Conservation (phyloP, 1,284 basidiomycete species). For the Melampsora larici-populina region DNA sequence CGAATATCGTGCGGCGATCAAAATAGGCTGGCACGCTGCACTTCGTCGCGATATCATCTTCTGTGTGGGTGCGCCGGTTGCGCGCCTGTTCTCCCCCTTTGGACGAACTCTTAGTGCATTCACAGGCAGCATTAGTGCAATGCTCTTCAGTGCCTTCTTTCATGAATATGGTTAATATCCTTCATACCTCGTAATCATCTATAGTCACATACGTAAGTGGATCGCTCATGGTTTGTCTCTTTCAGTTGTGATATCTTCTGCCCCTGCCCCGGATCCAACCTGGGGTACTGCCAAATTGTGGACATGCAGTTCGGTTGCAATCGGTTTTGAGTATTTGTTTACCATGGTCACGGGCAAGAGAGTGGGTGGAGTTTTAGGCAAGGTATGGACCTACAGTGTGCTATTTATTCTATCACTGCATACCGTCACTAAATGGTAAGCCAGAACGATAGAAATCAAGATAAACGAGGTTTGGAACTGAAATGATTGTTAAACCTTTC, state of each 20-base stretch:
- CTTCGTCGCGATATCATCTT: constrained; percentile 34
- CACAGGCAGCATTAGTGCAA: constrained; percentile 21
- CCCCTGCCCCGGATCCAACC: neutral
- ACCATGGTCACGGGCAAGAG: neutral
- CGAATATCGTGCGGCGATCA: no score
- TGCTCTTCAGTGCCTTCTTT: constrained; percentile 42
- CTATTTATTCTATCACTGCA: neutral
- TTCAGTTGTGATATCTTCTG: neutral
- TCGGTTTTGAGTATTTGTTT: neutral
- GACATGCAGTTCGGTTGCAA: constrained; percentile 1
- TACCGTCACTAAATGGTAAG: constrained; percentile 28
- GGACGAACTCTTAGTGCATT: constrained; percentile 3
- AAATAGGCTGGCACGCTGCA: constrained; percentile 41
- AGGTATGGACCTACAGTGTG: constrained; percentile 20
- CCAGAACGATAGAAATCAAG: neutral
- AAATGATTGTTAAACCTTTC: neutral
- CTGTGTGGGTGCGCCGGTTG: constrained; percentile 29
- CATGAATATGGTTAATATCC: constrained; percentile 13
- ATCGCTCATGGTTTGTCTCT: neutral
- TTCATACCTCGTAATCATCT: neutral
- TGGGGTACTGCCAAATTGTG: neutral
- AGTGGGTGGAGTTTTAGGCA: constrained; percentile 8
- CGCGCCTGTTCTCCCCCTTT: constrained; percentile 12
- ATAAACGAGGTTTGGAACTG: neutral
- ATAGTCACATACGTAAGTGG: neutral